Conservation (phyloP, 2,329 filamentous ascomycete species). For the Calonectria hawksworthii region DNA sequence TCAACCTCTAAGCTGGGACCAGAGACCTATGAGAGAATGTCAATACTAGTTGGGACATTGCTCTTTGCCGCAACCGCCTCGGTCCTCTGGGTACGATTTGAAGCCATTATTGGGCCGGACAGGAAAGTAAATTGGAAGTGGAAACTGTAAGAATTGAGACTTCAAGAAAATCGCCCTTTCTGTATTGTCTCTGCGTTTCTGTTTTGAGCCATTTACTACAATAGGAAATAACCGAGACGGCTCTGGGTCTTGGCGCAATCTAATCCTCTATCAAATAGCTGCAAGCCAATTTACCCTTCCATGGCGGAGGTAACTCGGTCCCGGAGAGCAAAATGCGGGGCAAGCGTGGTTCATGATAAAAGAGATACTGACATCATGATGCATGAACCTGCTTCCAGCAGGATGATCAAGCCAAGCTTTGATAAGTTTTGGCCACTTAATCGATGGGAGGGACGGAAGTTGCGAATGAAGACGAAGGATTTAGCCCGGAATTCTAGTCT, state of each 20-base stretch:
- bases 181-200: not conserved
- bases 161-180: not conserved
- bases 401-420: not conserved
- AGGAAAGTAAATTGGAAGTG: constrained; percentile 19
- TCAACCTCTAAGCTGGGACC: not conserved
- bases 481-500: not conserved
- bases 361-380: not conserved
- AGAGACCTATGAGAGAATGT: not conserved
- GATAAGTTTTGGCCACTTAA: not conserved
- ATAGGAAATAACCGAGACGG: not conserved
- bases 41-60: not conserved
- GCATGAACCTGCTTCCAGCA: not conserved
- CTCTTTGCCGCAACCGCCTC: constrained; percentile 3
- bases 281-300: too few relatives aligned
- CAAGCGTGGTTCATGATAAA: too few relatives aligned
- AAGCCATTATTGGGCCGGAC: constrained; percentile 18
- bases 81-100: constrained; percentile 10
- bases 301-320: not conserved
- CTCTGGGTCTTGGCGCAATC: not conserved
- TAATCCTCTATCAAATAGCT: not conserved
- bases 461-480: not conserved
- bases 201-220: not conserved
- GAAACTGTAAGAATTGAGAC: not conserved
- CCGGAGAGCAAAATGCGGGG: too few relatives aligned
- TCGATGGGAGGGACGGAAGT: not conserved